Evolutionary conservation across 768 basidiomycete genomes (phyloP), one percentile per base, ranked within the genome.

Genomic region (Serendipita vermifera): DNA sequence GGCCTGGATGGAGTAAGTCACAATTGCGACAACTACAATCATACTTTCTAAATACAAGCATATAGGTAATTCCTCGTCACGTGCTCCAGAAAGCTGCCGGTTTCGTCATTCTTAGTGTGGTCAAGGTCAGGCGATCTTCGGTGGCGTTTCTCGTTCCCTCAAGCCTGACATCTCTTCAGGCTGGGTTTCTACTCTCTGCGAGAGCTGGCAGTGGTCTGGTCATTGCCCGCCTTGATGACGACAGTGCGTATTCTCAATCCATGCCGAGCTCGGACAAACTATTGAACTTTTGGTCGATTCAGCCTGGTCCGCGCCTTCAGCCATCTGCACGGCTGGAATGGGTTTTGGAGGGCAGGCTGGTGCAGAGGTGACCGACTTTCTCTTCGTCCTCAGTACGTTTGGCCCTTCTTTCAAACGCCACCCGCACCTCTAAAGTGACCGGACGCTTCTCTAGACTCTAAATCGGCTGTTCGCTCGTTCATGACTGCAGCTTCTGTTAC

Each of bases 271-370:
- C 24, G 36, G 26, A 5, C 46, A 15, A 20, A 27, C 39, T 58
- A n/a, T 27, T 22, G n/a, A 43, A 33, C 3, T 29, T 24, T 7
- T 38, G 27, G 20, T 17, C 38, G 9, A n/a, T 9, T 56, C 58
- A 91, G 86, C 79, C 33, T 99, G 93, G 93, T 89, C 87, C 33
- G 82, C 92, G 17, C 96, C 96, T 2, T 87, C 85, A 65, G 96
- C 94, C 2, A 94, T 99, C 40, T 93, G 92, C 24, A 83, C 88
- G 2, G 94, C 85, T 13, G 94, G 94, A 0, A 65, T 93, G 3
- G 94, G 94, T 0, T 72, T 93, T 3, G 96, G 94, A 32, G 31
- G 31, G 27, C 87, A 89, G 63, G 75, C 77, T 17, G 87, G 87
- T 20, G 85, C 85, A 43, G 86, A 90, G 67, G 79, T 94, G 73